phyloP scores from a whole-genome alignment of 805 yeast species.

The Candida insectalens region DNA sequence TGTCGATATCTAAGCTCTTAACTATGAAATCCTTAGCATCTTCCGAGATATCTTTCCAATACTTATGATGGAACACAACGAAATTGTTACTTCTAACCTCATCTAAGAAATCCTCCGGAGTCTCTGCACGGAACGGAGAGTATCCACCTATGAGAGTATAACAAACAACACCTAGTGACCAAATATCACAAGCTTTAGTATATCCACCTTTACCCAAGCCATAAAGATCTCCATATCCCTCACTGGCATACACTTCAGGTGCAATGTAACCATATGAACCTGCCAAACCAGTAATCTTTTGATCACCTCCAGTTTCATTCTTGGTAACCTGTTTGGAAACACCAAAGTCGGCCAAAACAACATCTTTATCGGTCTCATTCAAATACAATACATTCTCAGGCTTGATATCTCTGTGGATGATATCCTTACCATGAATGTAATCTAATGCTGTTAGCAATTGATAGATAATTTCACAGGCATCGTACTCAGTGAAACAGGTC shows the following conservation, averaged over 20 bases:
- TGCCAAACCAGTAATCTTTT: constrained; percentile 23
- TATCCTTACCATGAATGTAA: constrained; percentile 66
- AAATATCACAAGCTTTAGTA: constrained; percentile 91
- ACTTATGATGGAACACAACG: constrained; percentile 77
- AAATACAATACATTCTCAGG: constrained; percentile 87
- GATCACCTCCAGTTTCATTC: constrained; percentile 6
- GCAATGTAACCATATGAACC: constrained; percentile 97
- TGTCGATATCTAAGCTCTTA: constrained; percentile 59
- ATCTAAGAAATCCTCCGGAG: constrained; percentile 65
- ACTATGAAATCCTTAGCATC: constrained; percentile 77
- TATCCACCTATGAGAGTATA: constrained; percentile 88
- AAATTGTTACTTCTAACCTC: constrained; percentile 70
- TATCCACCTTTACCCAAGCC: constrained; percentile 51
- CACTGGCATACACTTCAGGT: constrained; percentile 76
- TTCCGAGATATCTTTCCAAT: constrained; percentile 66
- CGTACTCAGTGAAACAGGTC: constrained; percentile 83
- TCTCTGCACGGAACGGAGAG: constrained; percentile 84
- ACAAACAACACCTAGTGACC: constrained; percentile 92
- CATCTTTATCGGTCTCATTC: constrained; percentile 52
- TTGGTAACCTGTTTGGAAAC: constrained; percentile 64
- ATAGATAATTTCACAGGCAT: constrained; percentile 66
- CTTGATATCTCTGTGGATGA: constrained; percentile 90
- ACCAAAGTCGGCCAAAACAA: constrained; percentile 93
- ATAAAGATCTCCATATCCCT: constrained; percentile 27
- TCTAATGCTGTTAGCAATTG: constrained; percentile 72